Evolutionary conservation across 805 yeast species (phyloP), one percentile per base, ranked within the genome.

Genomic region (Kodamaea sagamina): DNA sequence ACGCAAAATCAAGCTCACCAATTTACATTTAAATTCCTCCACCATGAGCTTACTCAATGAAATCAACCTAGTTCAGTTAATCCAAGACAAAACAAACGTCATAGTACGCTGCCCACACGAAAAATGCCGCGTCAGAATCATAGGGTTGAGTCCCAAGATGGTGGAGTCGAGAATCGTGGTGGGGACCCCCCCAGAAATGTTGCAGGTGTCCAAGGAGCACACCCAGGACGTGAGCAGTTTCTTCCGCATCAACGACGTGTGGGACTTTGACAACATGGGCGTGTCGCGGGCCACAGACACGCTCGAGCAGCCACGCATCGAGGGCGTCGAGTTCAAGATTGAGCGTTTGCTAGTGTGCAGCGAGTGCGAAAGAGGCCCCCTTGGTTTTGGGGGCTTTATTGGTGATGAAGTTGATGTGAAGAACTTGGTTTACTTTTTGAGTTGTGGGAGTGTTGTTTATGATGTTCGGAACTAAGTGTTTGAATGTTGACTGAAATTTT

Each of bases 211-310:
- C 19, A 34, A 42, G 24, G 48, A 40, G 2, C 12, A 24, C 35
- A 22, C 4, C 11, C 24, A 36, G 18, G 47, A 46, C 4, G 39
- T 47, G 2, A 31, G 21, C 13, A 13, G 19, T 4, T 82, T 79
- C 53, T 67, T 72, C 32, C 53, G 65, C 21, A 65, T 83, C 1
- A 54, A 63, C 2, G 87, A 84, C 53, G 79, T 82, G 41, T 86
- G 93, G 93, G 86, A 79, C 49, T 86, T 86, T 52, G 90, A 86
- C 49, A 86, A 86, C 53, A 77, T 86, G 36, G 90, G 89, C 1
- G 92, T 86, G 2, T 83, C 89, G 1, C 73, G 73, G 44, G 65
- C 72, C 1, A 39, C 69, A 1, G 55, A 55, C 6, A 55, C 52
- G 31, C 58, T 58, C 37, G 48, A 53, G 4, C 62, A 61, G 15